Evolutionary conservation across 768 basidiomycete genomes (phyloP), one percentile per base, ranked within the genome.

Genomic region (Auricularia cornea): DNA sequence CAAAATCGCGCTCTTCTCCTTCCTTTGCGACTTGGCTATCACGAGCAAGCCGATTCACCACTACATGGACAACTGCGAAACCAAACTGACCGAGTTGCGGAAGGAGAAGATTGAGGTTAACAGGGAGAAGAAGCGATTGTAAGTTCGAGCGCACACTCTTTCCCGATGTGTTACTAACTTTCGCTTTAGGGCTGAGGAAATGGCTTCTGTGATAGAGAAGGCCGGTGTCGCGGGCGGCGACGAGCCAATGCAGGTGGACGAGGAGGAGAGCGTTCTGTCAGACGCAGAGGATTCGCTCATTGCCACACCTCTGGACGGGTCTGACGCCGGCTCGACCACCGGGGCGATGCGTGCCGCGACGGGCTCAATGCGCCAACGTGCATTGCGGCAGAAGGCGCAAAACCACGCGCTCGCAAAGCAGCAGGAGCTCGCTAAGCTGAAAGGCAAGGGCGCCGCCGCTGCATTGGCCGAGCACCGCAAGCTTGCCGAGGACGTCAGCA

Each of bases 51-150:
- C 86, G 11, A 86, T 98, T 26, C 90, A 94, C 70, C 75, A 82
- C 4, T 90, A 92, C 69, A 90, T 98, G 84, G 97, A 99, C 69
- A 83, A 85, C 54, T 92, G 91, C 69, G 94, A 95, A 70, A 84
- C 90, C 68, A 87, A 90, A 66, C 74, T 99, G 66, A 98, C 97
- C 10, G 92, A 94, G 30, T 79, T 97, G 35, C 78, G 97, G 66
- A 99, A 98, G 75, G 92, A 96, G 74, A 91, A 95, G 74, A 94
- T 95, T 33, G 97, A 98, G 66, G 86, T 94, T 65, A 97, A 97
- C 76, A 83, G 95, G 64, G 79, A 88, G 69, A 89, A 89, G 77
- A 95, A 92, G 74, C 86, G 89, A 71, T 82, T 87, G 95, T 96
- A 73, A 77, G 94, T 83, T 10, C 23, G 33, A n/a, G 61, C 62